Conservation (phyloP, 2,329 filamentous ascomycete genomes). For the Thielaviopsis euricoi region DNA sequence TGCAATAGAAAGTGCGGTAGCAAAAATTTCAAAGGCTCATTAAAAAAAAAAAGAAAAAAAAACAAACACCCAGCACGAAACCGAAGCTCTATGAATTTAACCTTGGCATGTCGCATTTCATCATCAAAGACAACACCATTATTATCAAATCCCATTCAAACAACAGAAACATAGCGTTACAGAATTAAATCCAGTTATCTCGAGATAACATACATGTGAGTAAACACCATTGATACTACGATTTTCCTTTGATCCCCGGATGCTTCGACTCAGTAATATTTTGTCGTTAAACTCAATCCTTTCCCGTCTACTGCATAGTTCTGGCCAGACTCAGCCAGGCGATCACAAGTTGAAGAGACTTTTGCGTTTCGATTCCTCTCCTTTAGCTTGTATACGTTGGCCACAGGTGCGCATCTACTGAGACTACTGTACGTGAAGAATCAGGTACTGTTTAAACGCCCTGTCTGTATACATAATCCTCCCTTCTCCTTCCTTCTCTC, state of each 20-base stretch:
- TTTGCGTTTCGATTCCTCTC: no score
- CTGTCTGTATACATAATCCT: neutral
- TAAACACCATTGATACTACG: neutral
- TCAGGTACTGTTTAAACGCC: neutral
- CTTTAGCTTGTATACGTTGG: no score
- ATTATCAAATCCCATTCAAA: neutral
- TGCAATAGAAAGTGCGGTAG: neutral
- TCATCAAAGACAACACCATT: no score
- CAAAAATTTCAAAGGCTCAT: neutral
- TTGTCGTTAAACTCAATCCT: neutral
- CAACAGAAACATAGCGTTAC: neutral
- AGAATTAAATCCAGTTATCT: neutral
- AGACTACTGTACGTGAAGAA: neutral
- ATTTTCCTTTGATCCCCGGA: neutral
- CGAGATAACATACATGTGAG: neutral
- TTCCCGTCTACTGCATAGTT: no score
- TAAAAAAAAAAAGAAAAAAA: no score
- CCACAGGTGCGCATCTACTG: no score
- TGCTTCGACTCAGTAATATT: neutral
- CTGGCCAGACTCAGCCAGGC: no score
- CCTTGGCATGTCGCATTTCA: no score
- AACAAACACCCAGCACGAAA: no score
- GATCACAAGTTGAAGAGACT: no score
- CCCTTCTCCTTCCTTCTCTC: neutral
- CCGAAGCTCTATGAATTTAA: neutral